A percentile compares a stretch with the other conserved stretches of the same genome.
Evolutionary conservation across 805 yeast species (phyloP).

Genomic region (Candida germanica): DNA sequence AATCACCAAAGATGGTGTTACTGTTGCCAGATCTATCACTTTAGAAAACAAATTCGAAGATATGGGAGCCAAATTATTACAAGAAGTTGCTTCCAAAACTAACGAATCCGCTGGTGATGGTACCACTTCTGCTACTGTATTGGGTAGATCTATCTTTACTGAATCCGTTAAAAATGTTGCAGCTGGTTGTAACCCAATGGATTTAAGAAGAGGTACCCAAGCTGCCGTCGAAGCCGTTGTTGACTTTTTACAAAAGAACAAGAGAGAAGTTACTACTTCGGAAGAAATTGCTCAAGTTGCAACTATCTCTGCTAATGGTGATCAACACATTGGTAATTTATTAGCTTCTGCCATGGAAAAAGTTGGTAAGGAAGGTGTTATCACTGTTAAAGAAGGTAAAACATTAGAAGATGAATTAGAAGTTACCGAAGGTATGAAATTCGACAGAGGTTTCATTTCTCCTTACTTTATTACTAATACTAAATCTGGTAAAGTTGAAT

Average conservation of each 20-base stretch:
- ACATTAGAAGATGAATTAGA: conserved; percentile 92
- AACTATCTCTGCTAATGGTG: conserved; percentile 96
- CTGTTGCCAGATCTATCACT: conserved; percentile 85
- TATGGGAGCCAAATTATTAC: conserved; percentile 91
- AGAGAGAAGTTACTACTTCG: conserved; percentile 88
- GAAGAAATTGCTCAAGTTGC: conserved; percentile 98
- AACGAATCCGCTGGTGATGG: conserved; percentile 99
- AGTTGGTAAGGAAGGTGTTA: conserved; percentile 98
- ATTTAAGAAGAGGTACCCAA: conserved; percentile 94
- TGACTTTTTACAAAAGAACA: conserved; percentile 75
- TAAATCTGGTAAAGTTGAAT: conserved; percentile 89
- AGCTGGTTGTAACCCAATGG: conserved; percentile 99
- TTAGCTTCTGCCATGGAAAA: conserved; percentile 96
- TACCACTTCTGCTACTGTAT: conserved; percentile 94
- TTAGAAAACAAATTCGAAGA: conserved; percentile 91
- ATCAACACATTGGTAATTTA: conserved; percentile 82
- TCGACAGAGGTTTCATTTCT: conserved; percentile 95
- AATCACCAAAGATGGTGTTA: conserved; percentile 98
- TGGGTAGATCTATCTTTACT: conserved; percentile 92
- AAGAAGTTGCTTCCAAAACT: conserved; percentile 96
- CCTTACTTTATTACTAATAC: conserved; percentile 96
- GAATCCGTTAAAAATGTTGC: conserved; percentile 96
- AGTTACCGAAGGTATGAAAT: conserved; percentile 96
- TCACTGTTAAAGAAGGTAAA: conserved; percentile 96
- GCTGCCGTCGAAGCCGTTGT: conserved; percentile 95